A percentile compares a stretch with the other conserved stretches of the same genome.
phyloP scores from a whole-genome alignment of 805 yeast species.

The Geotrichum ghanense region DNA sequence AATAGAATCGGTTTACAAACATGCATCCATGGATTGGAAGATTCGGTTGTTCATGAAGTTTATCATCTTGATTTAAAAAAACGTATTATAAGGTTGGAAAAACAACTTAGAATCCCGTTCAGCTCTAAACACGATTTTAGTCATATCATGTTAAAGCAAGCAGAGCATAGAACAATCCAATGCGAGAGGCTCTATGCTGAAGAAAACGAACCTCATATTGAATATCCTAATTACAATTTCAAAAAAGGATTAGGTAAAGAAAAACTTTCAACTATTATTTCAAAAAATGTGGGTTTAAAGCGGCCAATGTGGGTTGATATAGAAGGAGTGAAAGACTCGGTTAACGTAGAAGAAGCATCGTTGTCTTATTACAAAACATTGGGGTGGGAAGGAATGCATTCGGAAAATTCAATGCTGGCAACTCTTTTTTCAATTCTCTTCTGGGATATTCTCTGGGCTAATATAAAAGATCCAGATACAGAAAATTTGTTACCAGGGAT shows the following conservation, averaged over 20 bases:
- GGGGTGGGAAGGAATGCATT: conserved; percentile 27
- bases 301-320: background rate
- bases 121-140: background rate
- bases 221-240: background rate
- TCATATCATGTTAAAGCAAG: background rate
- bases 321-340: conserved; percentile 7
- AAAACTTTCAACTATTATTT: background rate
- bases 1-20: background rate
- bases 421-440: conserved; percentile 21
- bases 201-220: background rate
- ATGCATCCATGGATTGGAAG: background rate
- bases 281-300: background rate
- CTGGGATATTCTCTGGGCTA: conserved; percentile 19
- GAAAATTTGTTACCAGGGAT: conserved; percentile 9
- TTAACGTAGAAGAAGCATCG: conserved; percentile 26
- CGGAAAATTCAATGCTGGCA: conserved; percentile 23
- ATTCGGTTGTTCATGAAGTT: background rate
- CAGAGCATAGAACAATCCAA: background rate
- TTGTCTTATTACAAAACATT: conserved; percentile 18
- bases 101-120: background rate
- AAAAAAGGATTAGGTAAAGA: background rate
- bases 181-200: background rate
- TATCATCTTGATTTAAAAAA: background rate
- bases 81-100: background rate
- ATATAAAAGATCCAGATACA: background rate